A percentile compares a stretch with the other conserved stretches of the same genome.
Conservation (phyloP, 495 filamentous ascomycete genomes). For the Xylaria scruposa region DNA sequence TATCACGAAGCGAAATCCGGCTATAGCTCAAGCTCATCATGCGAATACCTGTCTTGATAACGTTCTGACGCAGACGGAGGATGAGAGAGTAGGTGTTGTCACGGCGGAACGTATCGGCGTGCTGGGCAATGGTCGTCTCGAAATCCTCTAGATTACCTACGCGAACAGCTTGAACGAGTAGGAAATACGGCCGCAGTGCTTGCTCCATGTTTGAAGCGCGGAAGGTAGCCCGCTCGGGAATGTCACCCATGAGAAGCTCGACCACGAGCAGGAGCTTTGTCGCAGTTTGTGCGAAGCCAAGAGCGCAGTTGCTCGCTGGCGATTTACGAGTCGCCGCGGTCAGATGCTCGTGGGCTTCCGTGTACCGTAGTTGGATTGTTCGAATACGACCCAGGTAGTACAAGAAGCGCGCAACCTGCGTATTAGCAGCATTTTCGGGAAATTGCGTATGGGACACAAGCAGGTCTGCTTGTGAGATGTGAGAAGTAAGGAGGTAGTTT, state of each 20-base stretch:
- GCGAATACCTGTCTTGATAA: conserved; percentile 98
- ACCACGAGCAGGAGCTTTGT: conserved; percentile 94
- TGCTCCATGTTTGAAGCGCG: conserved; percentile 83
- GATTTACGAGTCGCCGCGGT: conserved; percentile 93
- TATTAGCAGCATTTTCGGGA: conserved; percentile 90
- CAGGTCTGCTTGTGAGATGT: conserved; percentile 95
- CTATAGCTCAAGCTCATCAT: conserved; percentile 99
- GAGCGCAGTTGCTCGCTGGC: conserved; percentile 83
- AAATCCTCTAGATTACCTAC: conserved; percentile 94
- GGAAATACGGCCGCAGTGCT: conserved; percentile 87
- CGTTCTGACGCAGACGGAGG: conserved; percentile 92
- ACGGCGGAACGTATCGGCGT: conserved; percentile 83
- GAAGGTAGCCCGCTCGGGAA: conserved; percentile 93
- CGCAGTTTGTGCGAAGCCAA: conserved; percentile 93
- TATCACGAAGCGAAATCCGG: conserved; percentile 95
- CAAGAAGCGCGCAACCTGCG: conserved; percentile 94
- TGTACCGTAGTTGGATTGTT: conserved; percentile 94
- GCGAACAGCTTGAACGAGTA: conserved; percentile 91
- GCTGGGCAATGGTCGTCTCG: conserved; percentile 76
- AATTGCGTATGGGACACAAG: conserved; percentile 94
- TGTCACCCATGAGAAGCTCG: conserved; percentile 97
- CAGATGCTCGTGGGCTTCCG: conserved; percentile 93
- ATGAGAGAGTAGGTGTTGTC: conserved; percentile 97
- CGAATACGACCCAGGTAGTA: conserved; percentile 97
- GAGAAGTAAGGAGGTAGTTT: conserved; percentile 94